Percentiles rank a stretch among this genome's conserved stretches.
Evolutionary conservation across 73 alveolate genomes (phyloP).

Genomic region (Durusdinium trenchii): DNA sequence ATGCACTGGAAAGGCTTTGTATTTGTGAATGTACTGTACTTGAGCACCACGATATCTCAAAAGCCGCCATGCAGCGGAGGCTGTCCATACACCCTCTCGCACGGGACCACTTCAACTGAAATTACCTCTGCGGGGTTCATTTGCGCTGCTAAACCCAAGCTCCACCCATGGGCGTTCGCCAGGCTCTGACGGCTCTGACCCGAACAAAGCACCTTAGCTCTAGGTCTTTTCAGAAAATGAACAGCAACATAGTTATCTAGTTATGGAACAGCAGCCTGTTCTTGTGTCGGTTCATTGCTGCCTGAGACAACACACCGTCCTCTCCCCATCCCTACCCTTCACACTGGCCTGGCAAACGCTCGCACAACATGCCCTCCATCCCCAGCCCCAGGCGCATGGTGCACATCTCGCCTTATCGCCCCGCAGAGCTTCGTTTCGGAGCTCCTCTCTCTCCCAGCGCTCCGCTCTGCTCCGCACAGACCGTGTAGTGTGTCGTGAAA

Average conservation of each 20-base stretch:
- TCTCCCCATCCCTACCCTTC: no score
- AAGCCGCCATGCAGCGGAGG: no score
- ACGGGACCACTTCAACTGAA: no score
- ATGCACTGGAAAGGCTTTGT: no score
- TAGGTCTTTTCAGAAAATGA: background rate
- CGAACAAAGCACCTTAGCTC: background rate
- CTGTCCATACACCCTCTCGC: no score
- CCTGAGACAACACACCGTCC: background rate
- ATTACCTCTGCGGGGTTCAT: no score
- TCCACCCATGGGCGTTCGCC: no score
- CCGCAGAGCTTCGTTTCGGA: background rate
- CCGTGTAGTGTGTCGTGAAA: no score
- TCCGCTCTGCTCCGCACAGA: background rate
- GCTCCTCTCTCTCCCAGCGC: background rate
- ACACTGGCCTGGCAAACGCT: background rate
- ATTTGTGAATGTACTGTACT: no score
- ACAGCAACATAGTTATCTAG: background rate
- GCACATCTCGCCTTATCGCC: conserved; percentile 23
- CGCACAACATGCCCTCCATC: conserved; percentile 49
- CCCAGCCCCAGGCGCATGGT: conserved; percentile 47
- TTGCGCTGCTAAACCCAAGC: no score
- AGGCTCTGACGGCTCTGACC: background rate
- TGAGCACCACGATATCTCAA: no score
- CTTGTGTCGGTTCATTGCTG: background rate
- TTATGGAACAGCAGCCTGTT: background rate